These are phyloP conservation scores for Durotheca rogersii DNA, from an alignment of 495 filamentous ascomycete genomes.

Conservation along the genomic window DNA sequence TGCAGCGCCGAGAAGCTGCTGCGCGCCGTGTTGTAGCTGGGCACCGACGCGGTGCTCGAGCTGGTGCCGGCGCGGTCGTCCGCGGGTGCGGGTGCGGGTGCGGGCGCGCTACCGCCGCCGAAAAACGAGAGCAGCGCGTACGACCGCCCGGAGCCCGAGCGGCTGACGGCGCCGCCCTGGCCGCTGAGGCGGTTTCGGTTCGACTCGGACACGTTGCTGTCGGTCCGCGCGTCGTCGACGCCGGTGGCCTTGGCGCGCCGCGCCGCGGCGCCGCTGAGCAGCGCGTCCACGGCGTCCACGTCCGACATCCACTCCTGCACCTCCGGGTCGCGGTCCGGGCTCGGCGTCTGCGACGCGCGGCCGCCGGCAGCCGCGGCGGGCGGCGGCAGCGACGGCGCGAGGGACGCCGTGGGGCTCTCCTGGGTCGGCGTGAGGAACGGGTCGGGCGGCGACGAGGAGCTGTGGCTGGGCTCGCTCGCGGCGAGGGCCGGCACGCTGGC, in stretches of 20 bases:
- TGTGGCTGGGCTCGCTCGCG: conserved; percentile 17
- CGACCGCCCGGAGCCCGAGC: conserved; percentile 35
- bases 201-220: conserved; percentile 44
- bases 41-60: conserved; percentile 40
- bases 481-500: conserved; percentile 28
- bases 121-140: conserved; percentile 19
- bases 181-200: conserved; percentile 40
- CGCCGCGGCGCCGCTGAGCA: conserved; percentile 36
- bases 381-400: conserved; percentile 21
- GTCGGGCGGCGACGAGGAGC: conserved; percentile 37
- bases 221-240: conserved; percentile 39
- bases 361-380: conserved; percentile 22
- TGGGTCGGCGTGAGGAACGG: conserved; percentile 47
- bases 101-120: conserved; percentile 26
- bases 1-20: conserved; percentile 62
- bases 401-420: conserved; percentile 23
- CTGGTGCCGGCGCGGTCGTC: conserved; percentile 37
- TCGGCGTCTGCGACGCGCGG: conserved; percentile 28
- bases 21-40: conserved; percentile 68
- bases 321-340: conserved; percentile 48
- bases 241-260: too few relatives aligned
- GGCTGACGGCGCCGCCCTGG: conserved; percentile 25
- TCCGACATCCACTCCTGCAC: conserved; percentile 62
- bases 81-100: conserved; percentile 21
- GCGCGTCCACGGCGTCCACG: conserved; percentile 56